Evolutionary conservation across 768 basidiomycete genomes (phyloP).

Genomic region (Leccinum rimulosum): DNA sequence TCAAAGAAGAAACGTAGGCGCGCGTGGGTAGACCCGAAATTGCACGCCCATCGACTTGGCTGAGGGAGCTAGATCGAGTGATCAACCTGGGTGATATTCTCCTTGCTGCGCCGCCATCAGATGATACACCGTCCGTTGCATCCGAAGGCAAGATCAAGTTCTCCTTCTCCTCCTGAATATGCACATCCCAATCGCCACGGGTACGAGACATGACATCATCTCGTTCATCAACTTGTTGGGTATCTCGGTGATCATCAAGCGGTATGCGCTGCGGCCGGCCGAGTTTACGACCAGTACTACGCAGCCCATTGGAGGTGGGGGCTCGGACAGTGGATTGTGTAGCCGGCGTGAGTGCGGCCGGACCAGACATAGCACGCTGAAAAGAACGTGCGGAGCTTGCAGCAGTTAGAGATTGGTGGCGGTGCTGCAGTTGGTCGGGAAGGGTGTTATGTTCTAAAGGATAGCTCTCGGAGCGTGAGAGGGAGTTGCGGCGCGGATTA

Average conservation of each 20-base stretch:
- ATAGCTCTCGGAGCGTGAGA: constrained; percentile 68
- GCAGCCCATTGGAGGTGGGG: constrained; percentile 33
- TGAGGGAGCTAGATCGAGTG: constrained; percentile 33
- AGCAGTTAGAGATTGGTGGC: constrained; percentile 24
- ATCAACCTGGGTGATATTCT: constrained; percentile 28
- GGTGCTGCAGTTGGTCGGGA: constrained; percentile 31
- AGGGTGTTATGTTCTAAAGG: constrained; percentile 39
- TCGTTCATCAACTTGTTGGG: constrained; percentile 30
- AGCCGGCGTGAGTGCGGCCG: constrained; percentile 37
- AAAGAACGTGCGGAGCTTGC: constrained; percentile 47
- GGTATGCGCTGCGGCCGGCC: constrained; percentile 37
- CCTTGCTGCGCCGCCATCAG: constrained; percentile 21
- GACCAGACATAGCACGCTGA: constrained; percentile 65
- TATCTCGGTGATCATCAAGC: constrained; percentile 35
- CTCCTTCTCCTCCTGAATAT: constrained; percentile 41
- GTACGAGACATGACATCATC: constrained; percentile 31
- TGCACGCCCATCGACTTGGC: constrained; percentile 35
- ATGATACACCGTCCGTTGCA: constrained; percentile 22
- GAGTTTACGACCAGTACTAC: constrained; percentile 34
- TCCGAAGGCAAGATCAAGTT: constrained; percentile 32
- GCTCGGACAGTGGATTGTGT: constrained; percentile 29
- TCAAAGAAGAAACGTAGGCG: constrained; percentile 28
- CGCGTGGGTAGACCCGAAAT: constrained; percentile 34
- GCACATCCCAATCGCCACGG: constrained; percentile 30
- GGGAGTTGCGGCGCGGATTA: constrained; percentile 44